These are phyloP conservation scores for Alternaria atra DNA, from an alignment of 2,329 filamentous ascomycete species.

Conservation along the genomic window DNA sequence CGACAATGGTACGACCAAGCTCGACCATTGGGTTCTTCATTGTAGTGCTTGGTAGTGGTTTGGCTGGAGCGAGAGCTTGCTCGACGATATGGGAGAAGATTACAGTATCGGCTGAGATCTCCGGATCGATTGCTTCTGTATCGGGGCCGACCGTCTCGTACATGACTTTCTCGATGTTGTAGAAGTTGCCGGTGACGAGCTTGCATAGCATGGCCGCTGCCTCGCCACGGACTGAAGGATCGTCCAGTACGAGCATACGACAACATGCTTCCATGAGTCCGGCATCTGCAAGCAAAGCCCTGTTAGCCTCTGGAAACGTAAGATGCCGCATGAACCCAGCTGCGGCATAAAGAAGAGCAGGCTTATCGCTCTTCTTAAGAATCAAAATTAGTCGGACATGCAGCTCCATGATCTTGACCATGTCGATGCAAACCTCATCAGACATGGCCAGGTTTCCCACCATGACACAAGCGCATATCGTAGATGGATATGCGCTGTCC, in stretches of 20 bases:
- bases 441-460: conserved; percentile 52
- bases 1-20: conserved; percentile 41
- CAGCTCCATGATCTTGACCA: conserved; percentile 46
- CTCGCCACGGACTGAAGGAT: conserved; percentile 48
- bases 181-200: conserved; percentile 42
- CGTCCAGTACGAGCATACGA: conserved; percentile 35
- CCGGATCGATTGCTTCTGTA: conserved; percentile 21
- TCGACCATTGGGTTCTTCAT: conserved; percentile 53
- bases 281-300: conserved; percentile 39
- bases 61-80: conserved; percentile 42
- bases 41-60: conserved; percentile 46
- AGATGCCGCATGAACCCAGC: conserved; percentile 51
- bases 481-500: conserved; percentile 33
- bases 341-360: conserved; percentile 47
- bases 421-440: conserved; percentile 44
- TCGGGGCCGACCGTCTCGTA: conserved; percentile 29
- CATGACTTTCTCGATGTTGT: conserved; percentile 44
- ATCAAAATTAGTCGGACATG: conserved; percentile 43
- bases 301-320: conserved; percentile 46
- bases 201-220: conserved; percentile 48
- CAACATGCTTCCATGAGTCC: conserved; percentile 45
- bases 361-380: conserved; percentile 35
- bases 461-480: conserved; percentile 48
- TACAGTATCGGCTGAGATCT: conserved; percentile 30
- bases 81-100: conserved; percentile 41